Evolutionary conservation across 148 eudicot genomes (phyloP), one percentile per base, ranked within the genome.

Genomic region (Vaccinium vitisidaea): DNA sequence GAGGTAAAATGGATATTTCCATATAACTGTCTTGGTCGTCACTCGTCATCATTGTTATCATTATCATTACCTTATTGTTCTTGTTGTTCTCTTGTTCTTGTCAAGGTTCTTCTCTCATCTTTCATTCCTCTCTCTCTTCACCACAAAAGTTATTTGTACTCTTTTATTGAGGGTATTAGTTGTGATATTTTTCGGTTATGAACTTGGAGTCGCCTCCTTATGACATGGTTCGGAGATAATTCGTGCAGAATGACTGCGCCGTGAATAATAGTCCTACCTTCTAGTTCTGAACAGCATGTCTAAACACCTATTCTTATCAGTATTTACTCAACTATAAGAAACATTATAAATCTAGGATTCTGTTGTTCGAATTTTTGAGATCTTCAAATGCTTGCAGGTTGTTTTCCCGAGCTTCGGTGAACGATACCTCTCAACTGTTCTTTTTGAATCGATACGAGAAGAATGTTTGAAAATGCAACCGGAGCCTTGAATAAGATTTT

Each of bases 401-500:
- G 84, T 88, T 19, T 88, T 88, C 54, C 88, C 86, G 19, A 88
- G 89, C 89, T 88, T 85, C 48, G 87, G 89, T 23, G 87, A 88
- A 65, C 87, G 89, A 65, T 85, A 88, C 67, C 63, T 88, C 15
- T 85, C 87, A 27, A 8, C 89, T 13, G 86, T 85, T 79, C 87
- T 88, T 75, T 88, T 85, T 87, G 87, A 85, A 84, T 85, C 89
- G 9, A 85, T 88, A 76, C 89, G 89, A 43, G 89, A 88, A 27
- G 89, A 88, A 59, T 88, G 89, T n/a, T 87, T 85, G 84, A 88
- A 88, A 84, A 79, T 88, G 89, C 86, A 88, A 77, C 86, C 89
- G 0, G 87, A 80, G 79, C 85, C 89, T 46, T 88, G 83, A 82
- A 67, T 63, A 69, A 8, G 54, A 15, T 67, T 54, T 36, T 32